These are phyloP conservation scores for Candida patagonica DNA, from an alignment of 805 yeast genomes.

Conservation along the genomic window DNA sequence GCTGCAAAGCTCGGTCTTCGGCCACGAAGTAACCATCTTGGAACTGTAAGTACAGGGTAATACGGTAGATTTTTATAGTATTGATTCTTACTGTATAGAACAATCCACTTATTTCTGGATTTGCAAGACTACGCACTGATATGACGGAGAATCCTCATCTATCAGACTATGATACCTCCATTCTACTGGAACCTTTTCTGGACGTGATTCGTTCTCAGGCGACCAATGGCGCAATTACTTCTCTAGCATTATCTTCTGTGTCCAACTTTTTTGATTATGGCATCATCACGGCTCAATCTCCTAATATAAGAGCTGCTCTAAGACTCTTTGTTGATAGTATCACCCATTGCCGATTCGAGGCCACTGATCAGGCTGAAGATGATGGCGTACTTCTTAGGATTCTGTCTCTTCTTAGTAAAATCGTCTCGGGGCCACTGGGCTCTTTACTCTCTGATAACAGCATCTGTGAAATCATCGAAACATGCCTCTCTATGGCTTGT, in stretches of 20 bases:
- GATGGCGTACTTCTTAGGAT: slow-evolving; percentile 85
- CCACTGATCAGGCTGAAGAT: slow-evolving; percentile 84
- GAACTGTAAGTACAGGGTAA: not conserved
- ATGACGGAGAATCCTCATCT: slow-evolving; percentile 47
- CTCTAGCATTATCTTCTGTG: slow-evolving; percentile 67
- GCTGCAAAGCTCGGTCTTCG: slow-evolving; percentile 28
- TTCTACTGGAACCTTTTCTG: slow-evolving; percentile 78
- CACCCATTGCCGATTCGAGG: slow-evolving; percentile 93
- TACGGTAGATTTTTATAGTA: not conserved
- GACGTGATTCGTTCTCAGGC: slow-evolving; percentile 73
- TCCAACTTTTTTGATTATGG: slow-evolving; percentile 63
- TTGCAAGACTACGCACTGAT: slow-evolving; percentile 68
- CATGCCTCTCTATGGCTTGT: slow-evolving; percentile 84
- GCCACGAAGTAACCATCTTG: slow-evolving; percentile 2
- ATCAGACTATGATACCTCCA: slow-evolving; percentile 54
- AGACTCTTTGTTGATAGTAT: slow-evolving; percentile 64
- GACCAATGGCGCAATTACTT: slow-evolving; percentile 79
- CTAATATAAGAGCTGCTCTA: slow-evolving; percentile 47
- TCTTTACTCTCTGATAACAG: slow-evolving; percentile 67
- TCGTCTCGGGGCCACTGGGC: slow-evolving; percentile 58
- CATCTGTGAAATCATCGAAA: slow-evolving; percentile 80
- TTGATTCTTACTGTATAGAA: slow-evolving; percentile 24
- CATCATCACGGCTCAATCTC: slow-evolving; percentile 48
- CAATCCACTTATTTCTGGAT: slow-evolving; percentile 66
- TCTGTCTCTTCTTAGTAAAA: slow-evolving; percentile 57